Conservation (phyloP, 1,139 yeast species). For the Suhomyces taliae region DNA sequence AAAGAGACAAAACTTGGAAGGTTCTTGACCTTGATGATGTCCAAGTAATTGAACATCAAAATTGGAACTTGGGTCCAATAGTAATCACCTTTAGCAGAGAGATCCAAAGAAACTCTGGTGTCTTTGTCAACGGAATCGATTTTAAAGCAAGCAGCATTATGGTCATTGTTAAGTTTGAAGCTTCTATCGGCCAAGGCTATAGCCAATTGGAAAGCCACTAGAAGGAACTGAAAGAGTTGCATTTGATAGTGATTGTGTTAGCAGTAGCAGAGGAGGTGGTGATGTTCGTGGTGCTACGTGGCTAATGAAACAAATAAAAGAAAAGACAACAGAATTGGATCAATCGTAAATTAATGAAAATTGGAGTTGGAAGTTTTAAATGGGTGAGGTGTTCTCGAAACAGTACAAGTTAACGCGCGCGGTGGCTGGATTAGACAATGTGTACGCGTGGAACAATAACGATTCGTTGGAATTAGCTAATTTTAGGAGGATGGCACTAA, state of each 20-base stretch:
- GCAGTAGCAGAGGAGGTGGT: too few species aligned
- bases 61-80: slow-evolving; percentile 12
- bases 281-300: too few species aligned
- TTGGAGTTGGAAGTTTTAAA: too few species aligned
- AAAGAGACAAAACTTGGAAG: slow-evolving; percentile 14
- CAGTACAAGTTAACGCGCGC: too few species aligned
- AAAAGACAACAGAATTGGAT: too few species aligned
- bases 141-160: slow-evolving; percentile 15
- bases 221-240: slow-evolving; percentile 2
- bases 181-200: slow-evolving; percentile 7
- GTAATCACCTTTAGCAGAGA: slow-evolving; percentile 4
- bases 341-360: too few species aligned
- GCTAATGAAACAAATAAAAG: too few species aligned
- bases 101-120: slow-evolving; percentile 10
- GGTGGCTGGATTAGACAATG: too few species aligned
- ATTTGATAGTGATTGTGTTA: not conserved
- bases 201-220: slow-evolving; percentile 8
- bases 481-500: too few species aligned
- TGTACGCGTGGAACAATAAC: too few species aligned
- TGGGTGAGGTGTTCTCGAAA: too few species aligned
- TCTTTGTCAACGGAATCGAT: slow-evolving; percentile 9
- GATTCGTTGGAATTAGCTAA: too few species aligned
- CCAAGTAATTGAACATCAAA: slow-evolving; percentile 16
- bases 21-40: slow-evolving; percentile 11
- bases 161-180: slow-evolving; percentile 11